phyloP scores from a whole-genome alignment of 2,329 filamentous ascomycete species.

The Penicillium brasilianum region DNA sequence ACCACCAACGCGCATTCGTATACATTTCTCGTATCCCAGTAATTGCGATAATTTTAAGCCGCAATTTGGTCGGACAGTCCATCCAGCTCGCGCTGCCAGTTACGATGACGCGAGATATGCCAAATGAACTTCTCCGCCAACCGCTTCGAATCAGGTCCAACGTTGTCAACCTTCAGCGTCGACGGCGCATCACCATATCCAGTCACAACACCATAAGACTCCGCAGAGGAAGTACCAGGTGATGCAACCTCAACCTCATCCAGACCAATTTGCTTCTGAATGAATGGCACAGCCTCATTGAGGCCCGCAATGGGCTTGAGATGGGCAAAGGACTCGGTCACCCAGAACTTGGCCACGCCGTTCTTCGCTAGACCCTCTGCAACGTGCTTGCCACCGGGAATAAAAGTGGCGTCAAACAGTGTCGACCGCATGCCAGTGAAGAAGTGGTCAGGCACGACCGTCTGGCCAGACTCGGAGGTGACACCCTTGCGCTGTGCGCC shows the following conservation, averaged over 20 bases:
- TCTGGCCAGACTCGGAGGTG: conserved; percentile 64
- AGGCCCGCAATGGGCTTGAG: conserved; percentile 77
- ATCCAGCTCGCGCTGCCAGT: conserved; percentile 75
- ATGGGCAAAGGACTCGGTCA: conserved; percentile 81
- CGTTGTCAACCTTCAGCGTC: conserved; percentile 49
- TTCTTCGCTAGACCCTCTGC: conserved; percentile 65
- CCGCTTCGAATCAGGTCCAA: conserved; percentile 68
- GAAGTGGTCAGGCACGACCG: conserved; percentile 73
- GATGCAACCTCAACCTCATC: conserved; percentile 35
- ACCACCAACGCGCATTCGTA: background rate
- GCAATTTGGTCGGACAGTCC: conserved; percentile 71
- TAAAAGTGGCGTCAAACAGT: conserved; percentile 79
- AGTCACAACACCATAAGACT: conserved; percentile 45
- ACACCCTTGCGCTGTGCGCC: conserved; percentile 70
- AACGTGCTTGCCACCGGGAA: conserved; percentile 72
- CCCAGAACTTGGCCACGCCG: conserved; percentile 75
- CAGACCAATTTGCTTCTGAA: conserved; percentile 36
- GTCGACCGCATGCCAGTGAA: conserved; percentile 77
- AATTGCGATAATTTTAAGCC: conserved; percentile 55
- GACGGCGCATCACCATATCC: conserved; percentile 32
- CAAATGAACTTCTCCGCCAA: conserved; percentile 74
- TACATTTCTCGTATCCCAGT: background rate
- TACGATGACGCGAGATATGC: conserved; percentile 72
- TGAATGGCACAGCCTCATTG: conserved; percentile 51
- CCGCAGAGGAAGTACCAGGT: conserved; percentile 23